A percentile compares a stretch with the other conserved stretches of the same genome.
Evolutionary conservation across 257 asterid species (phyloP).

Genomic region (Datura wrightii): DNA sequence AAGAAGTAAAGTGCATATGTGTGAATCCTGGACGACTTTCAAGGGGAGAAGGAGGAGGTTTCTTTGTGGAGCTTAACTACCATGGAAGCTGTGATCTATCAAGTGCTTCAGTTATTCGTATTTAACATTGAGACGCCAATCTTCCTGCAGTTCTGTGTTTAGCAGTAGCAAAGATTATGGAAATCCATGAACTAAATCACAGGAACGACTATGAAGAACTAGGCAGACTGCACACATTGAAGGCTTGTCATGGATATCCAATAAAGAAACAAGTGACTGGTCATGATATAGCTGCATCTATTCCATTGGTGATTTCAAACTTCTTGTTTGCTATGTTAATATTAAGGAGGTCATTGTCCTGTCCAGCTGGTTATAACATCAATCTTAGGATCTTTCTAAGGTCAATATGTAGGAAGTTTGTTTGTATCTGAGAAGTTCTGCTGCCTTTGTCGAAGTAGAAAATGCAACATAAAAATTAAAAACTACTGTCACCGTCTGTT

Average conservation of each 20-base stretch:
- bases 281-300: not conserved
- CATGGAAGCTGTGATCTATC: constrained; percentile 63
- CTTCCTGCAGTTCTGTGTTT: not conserved
- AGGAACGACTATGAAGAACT: not conserved
- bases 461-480: not conserved
- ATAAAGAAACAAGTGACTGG: not conserved
- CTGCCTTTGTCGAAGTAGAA: not conserved
- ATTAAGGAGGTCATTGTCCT: not conserved
- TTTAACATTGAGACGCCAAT: constrained; percentile 40
- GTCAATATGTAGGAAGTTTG: not conserved
- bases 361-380: not conserved
- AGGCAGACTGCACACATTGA: not conserved
- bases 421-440: not conserved
- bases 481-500: not conserved
- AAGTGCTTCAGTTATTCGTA: constrained; percentile 76
- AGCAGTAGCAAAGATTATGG: constrained; percentile 1
- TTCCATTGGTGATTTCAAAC: not conserved
- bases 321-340: constrained; percentile 12
- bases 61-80: constrained; percentile 83
- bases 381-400: not conserved
- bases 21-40: constrained; percentile 94
- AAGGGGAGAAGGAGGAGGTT: constrained; percentile 98
- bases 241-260: not conserved
- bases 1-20: constrained; percentile 72
- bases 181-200: not conserved